phyloP scores from a whole-genome alignment of 2,329 filamentous ascomycete species.

The Thelonectria rubi region DNA sequence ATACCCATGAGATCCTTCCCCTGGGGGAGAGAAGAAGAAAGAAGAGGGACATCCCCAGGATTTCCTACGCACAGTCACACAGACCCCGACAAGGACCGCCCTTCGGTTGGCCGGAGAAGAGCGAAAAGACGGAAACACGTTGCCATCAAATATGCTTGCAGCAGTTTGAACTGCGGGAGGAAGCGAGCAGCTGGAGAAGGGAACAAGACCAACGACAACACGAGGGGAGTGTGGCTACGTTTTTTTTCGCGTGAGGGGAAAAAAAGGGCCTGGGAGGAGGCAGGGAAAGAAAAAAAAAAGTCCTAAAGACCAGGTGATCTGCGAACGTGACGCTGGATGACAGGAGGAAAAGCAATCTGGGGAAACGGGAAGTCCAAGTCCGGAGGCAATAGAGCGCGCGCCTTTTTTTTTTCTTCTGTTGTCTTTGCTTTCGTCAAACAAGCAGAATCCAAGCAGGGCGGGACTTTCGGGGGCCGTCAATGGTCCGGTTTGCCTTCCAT shows the following conservation, averaged over 20 bases:
- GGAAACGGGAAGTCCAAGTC: constrained; percentile 1
- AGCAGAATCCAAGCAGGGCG: too few relatives aligned
- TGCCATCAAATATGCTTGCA: neutral
- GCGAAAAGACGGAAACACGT: neutral
- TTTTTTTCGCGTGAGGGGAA: too few relatives aligned
- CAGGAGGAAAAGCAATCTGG: constrained; percentile 9
- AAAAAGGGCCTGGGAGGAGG: too few relatives aligned
- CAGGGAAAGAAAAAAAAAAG: neutral
- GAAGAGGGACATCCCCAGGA: constrained; percentile 11
- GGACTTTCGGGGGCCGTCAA: constrained; percentile 1
- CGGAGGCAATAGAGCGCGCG: neutral
- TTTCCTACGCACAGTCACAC: neutral
- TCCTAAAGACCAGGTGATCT: constrained; percentile 13
- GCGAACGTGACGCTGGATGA: constrained; percentile 18
- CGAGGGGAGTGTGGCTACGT: neutral
- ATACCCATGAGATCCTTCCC: neutral
- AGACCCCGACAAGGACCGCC: too few relatives aligned
- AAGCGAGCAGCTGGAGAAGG: neutral
- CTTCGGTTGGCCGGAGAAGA: constrained; percentile 15
- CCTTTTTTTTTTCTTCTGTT: neutral
- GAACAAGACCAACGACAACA: neutral
- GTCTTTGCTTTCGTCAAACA: too few relatives aligned
- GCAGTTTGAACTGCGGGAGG: neutral
- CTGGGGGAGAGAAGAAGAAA: too few relatives aligned
- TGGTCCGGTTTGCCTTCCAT: too few relatives aligned